phyloP scores from a whole-genome alignment of 495 filamentous ascomycete genomes.

The Parathielavia hyrcaniae region DNA sequence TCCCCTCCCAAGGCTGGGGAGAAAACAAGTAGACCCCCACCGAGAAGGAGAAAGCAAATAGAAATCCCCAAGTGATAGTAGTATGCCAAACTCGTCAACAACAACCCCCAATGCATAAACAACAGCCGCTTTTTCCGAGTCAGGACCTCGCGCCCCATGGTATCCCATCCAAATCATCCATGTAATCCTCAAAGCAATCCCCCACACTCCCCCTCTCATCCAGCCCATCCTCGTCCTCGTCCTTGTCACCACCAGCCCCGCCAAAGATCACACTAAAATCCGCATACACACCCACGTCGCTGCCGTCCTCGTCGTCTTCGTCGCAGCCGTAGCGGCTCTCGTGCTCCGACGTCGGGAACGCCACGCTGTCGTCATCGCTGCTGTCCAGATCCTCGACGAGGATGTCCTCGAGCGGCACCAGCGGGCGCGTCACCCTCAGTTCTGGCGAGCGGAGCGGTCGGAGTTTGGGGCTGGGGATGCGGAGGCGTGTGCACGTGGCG shows the following conservation, averaged over 20 bases:
- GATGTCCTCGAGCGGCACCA: slow-evolving; percentile 18
- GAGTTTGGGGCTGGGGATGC: slow-evolving; percentile 23
- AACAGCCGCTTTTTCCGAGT: not conserved
- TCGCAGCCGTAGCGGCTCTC: slow-evolving; percentile 40
- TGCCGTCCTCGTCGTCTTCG: slow-evolving; percentile 32
- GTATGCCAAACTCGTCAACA: not conserved
- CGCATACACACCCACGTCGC: slow-evolving; percentile 36
- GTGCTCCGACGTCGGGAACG: slow-evolving; percentile 42
- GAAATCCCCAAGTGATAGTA: too few species aligned
- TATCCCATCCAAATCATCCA: slow-evolving; percentile 35
- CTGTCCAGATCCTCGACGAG: slow-evolving; percentile 25
- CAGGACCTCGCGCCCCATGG: slow-evolving; percentile 31
- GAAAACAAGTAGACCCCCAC: too few species aligned
- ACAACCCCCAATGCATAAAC: not conserved
- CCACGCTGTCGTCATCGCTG: slow-evolving; percentile 28
- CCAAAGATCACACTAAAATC: slow-evolving; percentile 47
- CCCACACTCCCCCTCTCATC: slow-evolving; percentile 14
- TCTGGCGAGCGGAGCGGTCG: slow-evolving; percentile 25
- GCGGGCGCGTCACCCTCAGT: slow-evolving; percentile 19
- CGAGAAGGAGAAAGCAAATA: too few species aligned
- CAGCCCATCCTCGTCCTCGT: slow-evolving; percentile 16
- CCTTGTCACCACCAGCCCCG: slow-evolving; percentile 15
- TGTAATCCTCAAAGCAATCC: slow-evolving; percentile 31
- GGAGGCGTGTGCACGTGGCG: slow-evolving; percentile 1
- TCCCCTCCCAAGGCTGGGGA: too few species aligned